phyloP scores from a whole-genome alignment of 257 asterid genomes.

The Leonotis leonurus region DNA sequence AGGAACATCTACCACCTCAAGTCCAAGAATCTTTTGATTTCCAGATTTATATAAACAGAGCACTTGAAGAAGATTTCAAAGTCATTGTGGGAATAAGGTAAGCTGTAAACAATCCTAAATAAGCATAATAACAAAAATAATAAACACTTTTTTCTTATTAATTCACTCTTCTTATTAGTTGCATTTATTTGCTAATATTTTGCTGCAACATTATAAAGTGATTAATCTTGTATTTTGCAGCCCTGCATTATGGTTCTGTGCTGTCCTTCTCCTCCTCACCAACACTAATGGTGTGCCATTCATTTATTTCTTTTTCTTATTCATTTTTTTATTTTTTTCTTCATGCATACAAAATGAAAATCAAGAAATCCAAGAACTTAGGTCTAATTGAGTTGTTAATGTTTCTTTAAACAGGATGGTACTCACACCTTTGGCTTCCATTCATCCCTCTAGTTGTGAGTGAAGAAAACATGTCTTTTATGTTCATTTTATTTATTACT shows the following conservation, averaged over 20 bases:
- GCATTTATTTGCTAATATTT: no score
- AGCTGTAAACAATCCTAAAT: no score
- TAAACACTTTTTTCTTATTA: no score
- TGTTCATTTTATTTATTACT: no score
- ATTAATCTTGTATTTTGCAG: slow-evolving; percentile 31
- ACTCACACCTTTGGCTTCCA: slow-evolving; percentile 81
- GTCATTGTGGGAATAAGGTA: slow-evolving; percentile 89
- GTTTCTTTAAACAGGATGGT: slow-evolving; percentile 57
- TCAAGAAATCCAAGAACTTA: not conserved
- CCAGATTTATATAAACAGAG: slow-evolving; percentile 65
- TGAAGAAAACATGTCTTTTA: not conserved
- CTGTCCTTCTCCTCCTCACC: slow-evolving; percentile 61
- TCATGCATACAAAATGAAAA: not conserved
- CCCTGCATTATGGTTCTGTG: slow-evolving; percentile 73
- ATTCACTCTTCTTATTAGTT: no score
- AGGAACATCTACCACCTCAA: slow-evolving; percentile 89
- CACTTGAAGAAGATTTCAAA: slow-evolving; percentile 83
- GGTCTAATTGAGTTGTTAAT: not conserved
- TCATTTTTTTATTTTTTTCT: not conserved
- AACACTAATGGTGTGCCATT: slow-evolving; percentile 80
- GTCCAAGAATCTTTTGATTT: slow-evolving; percentile 62
- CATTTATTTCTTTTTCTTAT: not conserved
- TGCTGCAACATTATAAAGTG: not conserved
- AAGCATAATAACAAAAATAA: no score
- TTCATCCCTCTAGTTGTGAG: slow-evolving; percentile 75